Evolutionary conservation across 2,329 filamentous ascomycete genomes (phyloP).

Genomic region (Seiridium cupressi): DNA sequence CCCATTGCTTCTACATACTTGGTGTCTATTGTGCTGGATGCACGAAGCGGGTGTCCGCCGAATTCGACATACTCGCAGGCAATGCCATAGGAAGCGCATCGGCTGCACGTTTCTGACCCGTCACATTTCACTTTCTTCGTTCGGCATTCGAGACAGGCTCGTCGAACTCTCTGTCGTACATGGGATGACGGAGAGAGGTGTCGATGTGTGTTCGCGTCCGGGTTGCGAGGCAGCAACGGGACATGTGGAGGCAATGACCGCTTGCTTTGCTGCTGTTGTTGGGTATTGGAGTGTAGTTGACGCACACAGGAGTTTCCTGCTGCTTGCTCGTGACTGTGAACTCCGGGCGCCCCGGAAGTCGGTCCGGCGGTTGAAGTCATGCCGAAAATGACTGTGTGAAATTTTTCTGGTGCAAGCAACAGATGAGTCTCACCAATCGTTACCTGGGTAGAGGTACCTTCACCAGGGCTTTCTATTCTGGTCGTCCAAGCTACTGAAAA

Average conservation of each 20-base stretch:
- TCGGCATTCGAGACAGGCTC: conserved; percentile 1
- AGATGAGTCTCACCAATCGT: no score
- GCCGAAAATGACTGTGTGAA: no score
- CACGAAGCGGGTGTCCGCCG: not conserved
- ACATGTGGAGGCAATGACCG: not conserved
- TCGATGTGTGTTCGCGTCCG: not conserved
- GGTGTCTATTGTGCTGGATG: no score
- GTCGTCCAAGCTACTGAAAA: no score
- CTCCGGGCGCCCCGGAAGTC: no score
- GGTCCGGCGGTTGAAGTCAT: no score
- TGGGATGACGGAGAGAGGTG: not conserved
- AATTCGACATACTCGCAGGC: not conserved
- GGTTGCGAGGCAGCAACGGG: not conserved
- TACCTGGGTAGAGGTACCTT: no score
- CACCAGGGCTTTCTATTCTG: no score
- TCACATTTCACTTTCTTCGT: conserved; percentile 1
- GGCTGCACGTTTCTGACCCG: not conserved
- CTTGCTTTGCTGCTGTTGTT: not conserved
- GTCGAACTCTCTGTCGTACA: not conserved
- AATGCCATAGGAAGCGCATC: not conserved
- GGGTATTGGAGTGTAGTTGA: no score
- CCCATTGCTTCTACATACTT: not conserved
- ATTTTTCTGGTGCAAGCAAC: no score
- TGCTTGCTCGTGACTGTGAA: no score
- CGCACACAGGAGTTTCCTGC: no score